These are phyloP conservation scores for Ogataea ganodermae DNA, from an alignment of 805 yeast genomes.

Conservation along the genomic window DNA sequence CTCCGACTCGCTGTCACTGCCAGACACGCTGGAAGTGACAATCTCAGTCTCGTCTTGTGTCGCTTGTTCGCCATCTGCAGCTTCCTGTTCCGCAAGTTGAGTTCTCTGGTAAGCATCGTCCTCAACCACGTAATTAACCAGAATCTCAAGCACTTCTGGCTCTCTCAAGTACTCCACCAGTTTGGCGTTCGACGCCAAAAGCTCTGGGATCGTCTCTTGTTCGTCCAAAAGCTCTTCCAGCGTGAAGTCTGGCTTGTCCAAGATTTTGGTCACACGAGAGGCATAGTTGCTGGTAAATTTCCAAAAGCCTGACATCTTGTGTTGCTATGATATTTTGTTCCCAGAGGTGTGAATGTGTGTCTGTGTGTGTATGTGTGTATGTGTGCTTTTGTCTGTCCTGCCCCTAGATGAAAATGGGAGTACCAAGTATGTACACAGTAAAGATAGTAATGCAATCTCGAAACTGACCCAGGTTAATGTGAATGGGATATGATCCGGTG, in stretches of 20 bases:
- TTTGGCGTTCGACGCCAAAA: slow-evolving; percentile 70
- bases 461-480: not conserved
- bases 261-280: slow-evolving; percentile 56
- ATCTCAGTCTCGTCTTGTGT: not conserved
- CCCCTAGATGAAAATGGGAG: not conserved
- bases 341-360: not conserved
- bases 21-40: not conserved
- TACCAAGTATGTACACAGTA: not conserved
- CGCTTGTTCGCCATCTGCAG: not conserved
- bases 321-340: not conserved
- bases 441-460: slow-evolving; percentile 1
- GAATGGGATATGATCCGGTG: not conserved
- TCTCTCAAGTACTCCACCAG: slow-evolving; percentile 78
- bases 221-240: slow-evolving; percentile 70
- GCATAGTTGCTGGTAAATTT: slow-evolving; percentile 53
- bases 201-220: slow-evolving; percentile 71
- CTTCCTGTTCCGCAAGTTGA: slow-evolving; percentile 25
- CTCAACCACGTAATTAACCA: slow-evolving; percentile 65
- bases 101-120: slow-evolving; percentile 45
- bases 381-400: not conserved
- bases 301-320: slow-evolving; percentile 39
- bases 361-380: not conserved
- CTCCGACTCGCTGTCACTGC: slow-evolving; percentile 24
- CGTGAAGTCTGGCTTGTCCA: slow-evolving; percentile 46
- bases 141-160: slow-evolving; percentile 67